Evolutionary conservation across 1,284 basidiomycete genomes (phyloP), one percentile per base, ranked within the genome.

Genomic region (Violaceomyces palustris): DNA sequence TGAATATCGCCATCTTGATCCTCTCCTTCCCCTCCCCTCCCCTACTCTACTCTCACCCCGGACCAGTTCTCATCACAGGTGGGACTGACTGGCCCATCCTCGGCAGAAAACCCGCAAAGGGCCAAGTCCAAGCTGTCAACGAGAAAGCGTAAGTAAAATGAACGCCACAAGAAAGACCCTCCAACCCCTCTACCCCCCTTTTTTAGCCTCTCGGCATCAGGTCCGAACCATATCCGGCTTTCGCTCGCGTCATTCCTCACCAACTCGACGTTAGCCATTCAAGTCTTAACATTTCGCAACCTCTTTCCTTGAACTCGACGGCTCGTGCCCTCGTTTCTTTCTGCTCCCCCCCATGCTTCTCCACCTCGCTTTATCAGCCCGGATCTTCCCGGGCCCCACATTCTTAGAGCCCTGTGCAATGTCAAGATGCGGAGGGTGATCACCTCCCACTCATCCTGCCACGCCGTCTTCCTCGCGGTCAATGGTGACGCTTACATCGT

Each of bases 391-490:
- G 81, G 85, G 71, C 89, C 91, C 0, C 82, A 90, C 73, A 88
- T 93, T 66, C 79, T 94, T 28, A 86, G 92, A 41, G 87, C 87
- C 0, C 78, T 96, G 21, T 80, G 82, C 69, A 89, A 92, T 67
- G 79, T 93, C 36, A 50, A 53, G 31, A 62, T 66, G 38, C 45
- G 35, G 19, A 50, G 53, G 32, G 46, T 70, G 29, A 44, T 64
- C 25, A 48, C 59, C 17, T 64, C 57, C 27, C 67, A 61, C 53
- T 55, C 49, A 30, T 56, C 54, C 27, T 63, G 60, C 31, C 56
- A 65, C 31, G 42, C 45, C 3, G 46, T 66, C 36, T 50, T 65
- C 22, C 39, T 73, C 3, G 57, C 61, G 29, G 73, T 81, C 24
- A 77, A 83, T 39, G 90, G 90, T 17, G 78, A 80, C 17, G 89